Evolutionary conservation across 73 alveolate genomes (phyloP), one percentile per base, ranked within the genome.

Genomic region (Stentor coeruleus): DNA sequence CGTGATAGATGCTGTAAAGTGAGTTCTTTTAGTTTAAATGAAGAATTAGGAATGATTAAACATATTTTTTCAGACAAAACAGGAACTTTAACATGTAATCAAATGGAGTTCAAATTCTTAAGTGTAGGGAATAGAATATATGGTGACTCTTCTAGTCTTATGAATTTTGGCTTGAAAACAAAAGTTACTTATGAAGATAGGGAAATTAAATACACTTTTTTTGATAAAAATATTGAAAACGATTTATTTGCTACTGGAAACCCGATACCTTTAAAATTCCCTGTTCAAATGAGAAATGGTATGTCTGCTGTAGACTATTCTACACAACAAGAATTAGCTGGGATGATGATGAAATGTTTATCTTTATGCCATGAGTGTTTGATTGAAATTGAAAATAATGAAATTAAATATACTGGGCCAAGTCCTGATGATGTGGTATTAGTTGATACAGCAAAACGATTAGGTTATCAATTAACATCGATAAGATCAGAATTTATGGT

Each of bases 31-130:
- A 86, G 89, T 3, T 81, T 91, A 0, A 91, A 91, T 86, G 97
- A 91, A 73, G 97, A 91, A 59, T 82, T 91, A 35, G 97, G 97
- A 2, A 60, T 75, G 39, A 89, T 90, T 11, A 58, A 90, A 77
- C 91, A 86, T 83, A 84, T 90, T 11, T 90, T 91, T 59, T 42
- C 89, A 57, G 97, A 91, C 74, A 91, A 91, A 66, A 90, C 97
- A 75, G 97, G 95, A 15, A 91, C 95, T 74, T 77, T 91, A 41
- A 91, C 97, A 59, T 91, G 91, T 39, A 91, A 91, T 42, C 81
- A 82, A 36, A 91, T 91, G 97, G 93, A 90, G 42, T 90, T 91
- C 33, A 91, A 91, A 36, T 36, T 84, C 26, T 85, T 66, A 38
- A 77, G 80, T 4, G 59, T 81, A 42, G 93, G 93, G n/a, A 59